A percentile compares a stretch with the other conserved stretches of the same genome.
These are phyloP conservation scores for Daedalea quercina DNA, from an alignment of 768 basidiomycete genomes.

Conservation along the genomic window DNA sequence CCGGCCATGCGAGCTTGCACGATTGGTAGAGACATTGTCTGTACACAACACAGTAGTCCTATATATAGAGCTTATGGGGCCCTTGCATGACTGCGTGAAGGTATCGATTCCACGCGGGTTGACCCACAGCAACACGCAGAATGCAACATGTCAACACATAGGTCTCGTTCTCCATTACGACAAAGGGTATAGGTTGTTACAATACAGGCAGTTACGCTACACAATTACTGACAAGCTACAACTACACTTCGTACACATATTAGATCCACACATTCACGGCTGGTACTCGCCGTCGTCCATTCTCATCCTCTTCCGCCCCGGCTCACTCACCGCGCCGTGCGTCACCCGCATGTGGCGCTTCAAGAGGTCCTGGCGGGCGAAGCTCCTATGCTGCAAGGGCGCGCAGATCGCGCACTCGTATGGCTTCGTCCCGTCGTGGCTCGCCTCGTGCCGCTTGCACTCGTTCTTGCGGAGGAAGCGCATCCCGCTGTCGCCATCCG, in stretches of 20 bases:
- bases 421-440: slow-evolving; percentile 53
- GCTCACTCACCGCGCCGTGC: slow-evolving; percentile 37
- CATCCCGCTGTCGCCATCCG: slow-evolving; percentile 34
- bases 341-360: slow-evolving; percentile 57
- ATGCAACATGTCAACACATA: too few species aligned
- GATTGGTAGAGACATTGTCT: slow-evolving; percentile 49
- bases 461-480: slow-evolving; percentile 72
- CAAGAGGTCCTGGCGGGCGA: slow-evolving; percentile 63
- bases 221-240: too few species aligned
- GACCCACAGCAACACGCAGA: too few species aligned
- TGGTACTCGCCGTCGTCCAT: slow-evolving; percentile 8
- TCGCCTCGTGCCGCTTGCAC: slow-evolving; percentile 68
- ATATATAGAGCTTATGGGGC: too few species aligned
- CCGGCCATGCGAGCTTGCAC: slow-evolving; percentile 59
- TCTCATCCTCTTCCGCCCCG: slow-evolving; percentile 23
- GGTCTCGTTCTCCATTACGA: too few species aligned
- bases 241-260: too few species aligned
- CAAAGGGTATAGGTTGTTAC: too few species aligned
- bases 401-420: slow-evolving; percentile 53
- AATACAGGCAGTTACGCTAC: too few species aligned
- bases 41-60: neutral
- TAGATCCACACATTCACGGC: slow-evolving; percentile 5
- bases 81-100: too few species aligned
- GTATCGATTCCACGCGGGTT: too few species aligned
- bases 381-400: slow-evolving; percentile 36